A percentile compares a stretch with the other conserved stretches of the same genome.
Conservation (phyloP, 2,329 filamentous ascomycete genomes). For the Penicillium sp. region DNA sequence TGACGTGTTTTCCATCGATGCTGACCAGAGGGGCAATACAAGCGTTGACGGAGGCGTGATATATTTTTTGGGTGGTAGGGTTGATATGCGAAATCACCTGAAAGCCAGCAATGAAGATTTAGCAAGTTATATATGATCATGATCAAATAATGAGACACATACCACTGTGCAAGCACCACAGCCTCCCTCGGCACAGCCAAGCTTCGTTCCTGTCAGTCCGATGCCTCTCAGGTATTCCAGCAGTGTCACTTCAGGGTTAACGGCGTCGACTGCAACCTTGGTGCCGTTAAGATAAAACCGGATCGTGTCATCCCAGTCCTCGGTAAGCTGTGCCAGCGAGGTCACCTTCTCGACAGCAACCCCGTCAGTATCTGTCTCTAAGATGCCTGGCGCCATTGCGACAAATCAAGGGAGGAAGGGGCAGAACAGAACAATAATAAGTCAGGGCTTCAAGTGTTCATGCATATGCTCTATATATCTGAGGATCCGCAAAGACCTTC, state of each 20-base stretch:
- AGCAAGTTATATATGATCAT: conserved; percentile 11
- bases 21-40: conserved; percentile 91
- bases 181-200: conserved; percentile 94
- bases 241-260: conserved; percentile 88
- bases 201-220: conserved; percentile 90
- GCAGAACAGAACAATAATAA: conserved; percentile 2
- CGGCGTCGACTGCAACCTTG: conserved; percentile 77
- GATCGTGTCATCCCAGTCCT: conserved; percentile 80
- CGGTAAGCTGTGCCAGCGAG: conserved; percentile 64
- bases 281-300: conserved; percentile 95
- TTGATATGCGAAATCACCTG: conserved; percentile 86
- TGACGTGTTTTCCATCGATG: conserved; percentile 95
- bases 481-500: conserved; percentile 16
- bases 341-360: conserved; percentile 46
- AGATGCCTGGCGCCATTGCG: conserved; percentile 60
- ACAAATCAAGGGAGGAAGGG: conserved; percentile 1
- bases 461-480: conserved; percentile 8
- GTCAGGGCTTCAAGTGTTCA: conserved; percentile 7
- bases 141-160: conserved; percentile 15
- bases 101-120: conserved; percentile 8
- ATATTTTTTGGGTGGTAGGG: conserved; percentile 86
- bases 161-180: conserved; percentile 95
- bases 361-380: conserved; percentile 47
- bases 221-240: conserved; percentile 91
- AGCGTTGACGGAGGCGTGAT: conserved; percentile 95